phyloP scores from a whole-genome alignment of 257 asterid species.

The Agastache rugosa region DNA sequence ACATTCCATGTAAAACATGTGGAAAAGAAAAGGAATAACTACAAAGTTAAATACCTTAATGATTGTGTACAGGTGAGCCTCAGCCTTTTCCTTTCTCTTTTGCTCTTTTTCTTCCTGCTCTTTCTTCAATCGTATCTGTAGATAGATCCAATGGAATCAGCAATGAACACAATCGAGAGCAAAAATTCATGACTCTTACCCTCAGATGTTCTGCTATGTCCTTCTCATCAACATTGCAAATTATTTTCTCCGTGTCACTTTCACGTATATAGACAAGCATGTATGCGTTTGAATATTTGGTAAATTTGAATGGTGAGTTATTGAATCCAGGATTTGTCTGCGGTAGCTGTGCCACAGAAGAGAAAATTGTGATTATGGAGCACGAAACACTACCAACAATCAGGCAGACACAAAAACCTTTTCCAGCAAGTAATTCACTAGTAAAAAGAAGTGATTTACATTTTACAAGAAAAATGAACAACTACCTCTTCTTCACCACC shows the following conservation, averaged over 20 bases:
- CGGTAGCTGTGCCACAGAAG: conserved; percentile 59
- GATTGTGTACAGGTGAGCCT: conserved; percentile 86
- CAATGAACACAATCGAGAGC: conserved; percentile 26
- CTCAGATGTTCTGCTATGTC: conserved; percentile 85
- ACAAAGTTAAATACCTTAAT: conserved; percentile 58
- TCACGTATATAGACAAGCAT: conserved; percentile 92
- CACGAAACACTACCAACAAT: conserved; percentile 30
- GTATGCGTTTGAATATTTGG: conserved; percentile 82
- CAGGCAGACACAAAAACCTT: conserved; percentile 25
- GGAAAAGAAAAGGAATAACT: conserved; percentile 25
- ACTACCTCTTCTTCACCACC: conserved; percentile 65
- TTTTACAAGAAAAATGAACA: conserved; percentile 4
- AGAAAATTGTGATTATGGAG: conserved; percentile 23
- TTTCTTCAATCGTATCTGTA: conserved; percentile 74
- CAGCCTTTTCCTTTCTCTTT: conserved; percentile 79
- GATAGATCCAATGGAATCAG: conserved; percentile 25
- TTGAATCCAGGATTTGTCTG: conserved; percentile 80
- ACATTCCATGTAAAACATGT: conserved; percentile 8
- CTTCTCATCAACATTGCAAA: conserved; percentile 84
- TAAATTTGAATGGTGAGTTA: conserved; percentile 78
- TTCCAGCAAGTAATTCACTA: background rate
- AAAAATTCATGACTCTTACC: conserved; percentile 48
- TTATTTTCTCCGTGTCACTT: conserved; percentile 74
- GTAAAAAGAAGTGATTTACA: conserved; percentile 11
- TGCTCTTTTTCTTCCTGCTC: conserved; percentile 85